phyloP scores from a whole-genome alignment of 306 rosid genomes.

The Ochetophila trinervis region DNA sequence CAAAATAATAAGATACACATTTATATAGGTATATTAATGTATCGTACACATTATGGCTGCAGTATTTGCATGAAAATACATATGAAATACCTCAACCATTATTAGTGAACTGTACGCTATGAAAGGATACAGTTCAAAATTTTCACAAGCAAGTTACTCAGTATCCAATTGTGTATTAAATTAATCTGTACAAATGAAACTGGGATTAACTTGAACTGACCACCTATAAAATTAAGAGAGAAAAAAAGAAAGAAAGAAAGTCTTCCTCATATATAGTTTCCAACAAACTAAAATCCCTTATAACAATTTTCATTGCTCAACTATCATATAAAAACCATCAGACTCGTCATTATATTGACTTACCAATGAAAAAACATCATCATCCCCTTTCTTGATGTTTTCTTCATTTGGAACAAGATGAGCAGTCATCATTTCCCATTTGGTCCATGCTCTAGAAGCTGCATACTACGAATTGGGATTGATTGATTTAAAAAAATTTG shows the following conservation, averaged over 20 bases:
- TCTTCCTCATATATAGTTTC: neutral
- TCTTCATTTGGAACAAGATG: slow-evolving; percentile 88
- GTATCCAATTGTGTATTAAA: too few relatives aligned
- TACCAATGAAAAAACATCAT: slow-evolving; percentile 82
- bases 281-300: neutral
- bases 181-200: too few relatives aligned
- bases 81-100: too few relatives aligned
- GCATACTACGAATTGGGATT: slow-evolving; percentile 54
- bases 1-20: too few relatives aligned
- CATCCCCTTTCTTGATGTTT: slow-evolving; percentile 69
- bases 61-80: too few relatives aligned
- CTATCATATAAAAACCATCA: neutral
- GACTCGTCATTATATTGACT: slow-evolving; percentile 7
- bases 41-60: too few relatives aligned
- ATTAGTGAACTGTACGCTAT: too few relatives aligned
- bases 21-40: too few relatives aligned
- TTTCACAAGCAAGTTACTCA: too few relatives aligned
- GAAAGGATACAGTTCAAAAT: too few relatives aligned
- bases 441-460: slow-evolving; percentile 99
- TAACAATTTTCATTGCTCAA: neutral
- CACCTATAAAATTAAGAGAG: too few relatives aligned
- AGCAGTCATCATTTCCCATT: slow-evolving; percentile 97
- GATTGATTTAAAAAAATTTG: slow-evolving; percentile 22
- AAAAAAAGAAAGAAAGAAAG: neutral
- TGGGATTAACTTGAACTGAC: too few relatives aligned